Conservation (phyloP, 2,329 filamentous ascomycete species). For the Aspergillus aculeatus region DNA sequence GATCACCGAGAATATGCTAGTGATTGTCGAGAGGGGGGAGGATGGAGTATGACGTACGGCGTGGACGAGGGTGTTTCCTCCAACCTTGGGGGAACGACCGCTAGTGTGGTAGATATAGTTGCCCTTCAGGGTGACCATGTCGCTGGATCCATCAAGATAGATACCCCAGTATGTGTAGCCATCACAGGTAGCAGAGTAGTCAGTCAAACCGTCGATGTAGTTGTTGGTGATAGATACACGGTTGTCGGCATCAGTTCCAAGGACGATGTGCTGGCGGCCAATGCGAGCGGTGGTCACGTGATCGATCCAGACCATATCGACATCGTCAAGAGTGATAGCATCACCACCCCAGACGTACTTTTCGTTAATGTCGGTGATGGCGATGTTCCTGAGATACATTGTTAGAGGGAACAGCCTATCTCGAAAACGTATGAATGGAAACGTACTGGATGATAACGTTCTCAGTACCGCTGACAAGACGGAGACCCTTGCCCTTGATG, state of each 20-base stretch:
- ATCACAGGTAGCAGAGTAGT: conserved; percentile 59
- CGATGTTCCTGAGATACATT: conserved; percentile 11
- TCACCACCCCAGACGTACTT: conserved; percentile 62
- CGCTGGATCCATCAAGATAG: conserved; percentile 57
- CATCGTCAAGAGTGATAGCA: conserved; percentile 54
- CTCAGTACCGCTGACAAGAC: conserved; percentile 46
- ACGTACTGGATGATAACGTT: conserved; percentile 60
- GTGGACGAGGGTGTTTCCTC: conserved; percentile 57
- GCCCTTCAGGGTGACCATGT: conserved; percentile 58
- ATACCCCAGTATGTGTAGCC: conserved; percentile 61
- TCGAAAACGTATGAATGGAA: background rate
- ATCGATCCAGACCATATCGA: conserved; percentile 51
- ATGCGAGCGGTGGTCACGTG: conserved; percentile 57
- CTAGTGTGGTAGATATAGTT: conserved; percentile 62
- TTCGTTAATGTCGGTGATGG: conserved; percentile 52
- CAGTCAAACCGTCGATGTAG: conserved; percentile 56
- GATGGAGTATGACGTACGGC: conserved; percentile 31
- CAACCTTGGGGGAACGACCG: conserved; percentile 53
- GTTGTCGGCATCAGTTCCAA: conserved; percentile 53
- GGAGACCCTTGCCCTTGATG: conserved; percentile 60
- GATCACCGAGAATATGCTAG: background rate
- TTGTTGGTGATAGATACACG: conserved; percentile 61
- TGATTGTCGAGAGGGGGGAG: background rate
- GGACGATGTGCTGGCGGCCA: conserved; percentile 61
- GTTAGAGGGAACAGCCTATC: background rate